These are phyloP conservation scores for Acanthamoeba quina DNA, from an alignment of 208 protist genomes.

Conservation along the genomic window DNA sequence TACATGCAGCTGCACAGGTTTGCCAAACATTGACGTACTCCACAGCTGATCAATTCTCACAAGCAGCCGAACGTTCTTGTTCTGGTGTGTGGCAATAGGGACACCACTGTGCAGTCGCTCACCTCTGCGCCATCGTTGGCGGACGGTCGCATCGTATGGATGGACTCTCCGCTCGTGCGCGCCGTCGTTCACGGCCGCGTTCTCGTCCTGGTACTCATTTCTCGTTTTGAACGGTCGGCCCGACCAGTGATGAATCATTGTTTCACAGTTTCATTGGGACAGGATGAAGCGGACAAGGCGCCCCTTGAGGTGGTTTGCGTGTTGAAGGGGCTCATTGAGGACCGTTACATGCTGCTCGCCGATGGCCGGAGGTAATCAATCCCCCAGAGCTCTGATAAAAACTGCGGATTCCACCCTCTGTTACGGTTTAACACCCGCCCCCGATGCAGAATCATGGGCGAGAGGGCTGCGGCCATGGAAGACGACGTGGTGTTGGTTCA, in stretches of 20 bases:
- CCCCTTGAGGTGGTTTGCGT: constrained; percentile 92
- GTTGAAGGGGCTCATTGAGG: constrained; percentile 87
- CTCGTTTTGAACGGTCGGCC: neutral
- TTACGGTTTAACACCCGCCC: neutral
- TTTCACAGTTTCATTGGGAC: constrained; percentile 18
- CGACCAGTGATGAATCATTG: neutral
- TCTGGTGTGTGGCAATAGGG: constrained; percentile 71
- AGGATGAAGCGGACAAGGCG: constrained; percentile 97
- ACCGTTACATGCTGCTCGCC: constrained; percentile 87
- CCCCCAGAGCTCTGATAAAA: neutral
- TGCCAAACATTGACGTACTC: constrained; percentile 75
- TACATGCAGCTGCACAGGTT: constrained; percentile 96
- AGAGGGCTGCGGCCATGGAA: neutral
- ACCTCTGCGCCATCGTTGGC: constrained; percentile 93
- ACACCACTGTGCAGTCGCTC: constrained; percentile 94
- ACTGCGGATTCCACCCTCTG: neutral
- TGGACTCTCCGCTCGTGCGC: constrained; percentile 95
- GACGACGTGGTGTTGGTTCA: constrained; percentile 78
- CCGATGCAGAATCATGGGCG: constrained; percentile 42
- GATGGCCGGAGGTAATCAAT: constrained; percentile 83
- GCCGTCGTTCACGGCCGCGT: constrained; percentile 94
- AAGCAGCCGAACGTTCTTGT: neutral
- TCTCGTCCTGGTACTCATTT: constrained; percentile 90
- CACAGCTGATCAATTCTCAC: constrained; percentile 83
- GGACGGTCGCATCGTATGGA: constrained; percentile 93